phyloP scores from a whole-genome alignment of 2,329 filamentous ascomycete species.

The Diaporthe sp. region DNA sequence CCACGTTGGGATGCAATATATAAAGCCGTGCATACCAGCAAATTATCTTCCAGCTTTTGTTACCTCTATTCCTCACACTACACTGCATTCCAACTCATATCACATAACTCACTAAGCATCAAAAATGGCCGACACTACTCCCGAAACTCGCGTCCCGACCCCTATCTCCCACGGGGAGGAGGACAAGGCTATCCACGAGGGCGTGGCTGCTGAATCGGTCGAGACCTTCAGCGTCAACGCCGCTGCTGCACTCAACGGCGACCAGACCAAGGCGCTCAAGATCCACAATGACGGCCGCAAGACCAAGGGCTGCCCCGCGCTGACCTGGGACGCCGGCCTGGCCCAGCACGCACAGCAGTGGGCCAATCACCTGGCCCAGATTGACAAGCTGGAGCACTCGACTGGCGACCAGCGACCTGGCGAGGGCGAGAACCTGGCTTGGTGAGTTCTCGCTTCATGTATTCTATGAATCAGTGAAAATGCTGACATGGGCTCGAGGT shows the following conservation, averaged over 20 bases:
- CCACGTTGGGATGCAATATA: neutral
- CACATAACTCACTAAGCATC: neutral
- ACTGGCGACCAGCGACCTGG: conserved; percentile 45
- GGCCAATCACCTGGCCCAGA: conserved; percentile 48
- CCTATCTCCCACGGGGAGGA: neutral
- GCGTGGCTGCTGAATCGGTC: neutral
- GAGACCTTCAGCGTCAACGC: conserved; percentile 14
- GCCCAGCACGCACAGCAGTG: conserved; percentile 47
- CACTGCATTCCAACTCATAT: neutral
- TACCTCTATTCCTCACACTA: neutral
- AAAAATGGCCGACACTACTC: neutral
- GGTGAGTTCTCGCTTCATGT: conserved; percentile 10
- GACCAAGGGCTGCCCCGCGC: conserved; percentile 44
- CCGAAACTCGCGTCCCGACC: neutral
- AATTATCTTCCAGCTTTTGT: neutral
- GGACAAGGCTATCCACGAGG: conserved; percentile 11
- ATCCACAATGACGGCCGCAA: conserved; percentile 48
- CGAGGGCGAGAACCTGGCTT: conserved; percentile 54
- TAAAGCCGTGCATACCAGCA: neutral
- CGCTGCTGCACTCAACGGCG: conserved; percentile 29
- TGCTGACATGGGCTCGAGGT: conserved; percentile 37
- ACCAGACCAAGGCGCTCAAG: conserved; percentile 47
- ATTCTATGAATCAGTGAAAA: neutral
- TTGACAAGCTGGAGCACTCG: conserved; percentile 49
- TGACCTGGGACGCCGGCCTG: conserved; percentile 49